A percentile compares a stretch with the other conserved stretches of the same genome.
Evolutionary conservation across 768 basidiomycete genomes (phyloP).

Genomic region (Amanita polypyramis): DNA sequence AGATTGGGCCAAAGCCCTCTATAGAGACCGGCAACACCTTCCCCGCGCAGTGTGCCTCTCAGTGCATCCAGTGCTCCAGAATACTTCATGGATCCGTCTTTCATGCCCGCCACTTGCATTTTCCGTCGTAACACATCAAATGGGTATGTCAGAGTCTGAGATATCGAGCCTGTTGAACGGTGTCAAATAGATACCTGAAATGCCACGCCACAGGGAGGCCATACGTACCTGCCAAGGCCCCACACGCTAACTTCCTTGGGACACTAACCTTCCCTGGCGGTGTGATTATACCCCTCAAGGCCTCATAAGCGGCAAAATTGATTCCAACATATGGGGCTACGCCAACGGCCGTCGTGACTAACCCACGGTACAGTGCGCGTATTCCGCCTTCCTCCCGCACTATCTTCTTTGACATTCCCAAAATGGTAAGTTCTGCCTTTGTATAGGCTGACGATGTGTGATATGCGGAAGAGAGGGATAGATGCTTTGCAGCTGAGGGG

Average conservation of each 20-base stretch:
- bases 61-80: slow-evolving; percentile 76
- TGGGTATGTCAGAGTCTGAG: slow-evolving; percentile 91
- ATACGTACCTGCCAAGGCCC: slow-evolving; percentile 75
- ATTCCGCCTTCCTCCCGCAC: slow-evolving; percentile 89
- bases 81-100: slow-evolving; percentile 54
- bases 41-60: slow-evolving; percentile 51
- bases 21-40: slow-evolving; percentile 74
- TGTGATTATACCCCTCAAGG: slow-evolving; percentile 61
- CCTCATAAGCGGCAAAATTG: slow-evolving; percentile 93
- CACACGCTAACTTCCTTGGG: slow-evolving; percentile 67
- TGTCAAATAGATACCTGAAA: background rate
- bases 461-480: slow-evolving; percentile 37
- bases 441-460: slow-evolving; percentile 35
- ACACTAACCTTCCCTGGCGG: slow-evolving; percentile 71
- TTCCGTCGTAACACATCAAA: slow-evolving; percentile 92
- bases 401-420: slow-evolving; percentile 87
- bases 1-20: slow-evolving; percentile 85
- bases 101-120: slow-evolving; percentile 89
- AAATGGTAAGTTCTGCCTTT: slow-evolving; percentile 53
- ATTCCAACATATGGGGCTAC: slow-evolving; percentile 88
- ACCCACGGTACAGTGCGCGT: slow-evolving; percentile 75
- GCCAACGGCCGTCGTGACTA: slow-evolving; percentile 76
- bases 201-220: background rate
- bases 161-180: slow-evolving; percentile 57
- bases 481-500: slow-evolving; percentile 19